Percentiles rank a stretch among this genome's conserved stretches.
Conservation (phyloP, 179 eudicot species). For the Camellia oleifera region DNA sequence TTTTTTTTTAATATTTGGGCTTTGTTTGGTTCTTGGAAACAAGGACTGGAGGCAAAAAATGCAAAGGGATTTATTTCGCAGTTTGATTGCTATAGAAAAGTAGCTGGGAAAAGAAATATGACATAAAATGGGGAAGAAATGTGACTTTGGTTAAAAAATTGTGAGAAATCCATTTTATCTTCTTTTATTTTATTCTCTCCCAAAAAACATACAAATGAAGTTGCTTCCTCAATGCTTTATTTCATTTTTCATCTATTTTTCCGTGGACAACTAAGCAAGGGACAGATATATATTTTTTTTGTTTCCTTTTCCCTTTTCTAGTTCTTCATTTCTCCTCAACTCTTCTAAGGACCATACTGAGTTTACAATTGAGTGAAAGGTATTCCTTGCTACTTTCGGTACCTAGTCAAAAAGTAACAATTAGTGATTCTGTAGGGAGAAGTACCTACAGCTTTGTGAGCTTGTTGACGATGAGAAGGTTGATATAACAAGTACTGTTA, state of each 20-base stretch:
- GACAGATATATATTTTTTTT: not conserved
- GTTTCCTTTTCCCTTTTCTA: not conserved
- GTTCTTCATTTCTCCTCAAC: not conserved
- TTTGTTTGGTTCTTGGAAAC: not conserved
- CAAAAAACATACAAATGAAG: not conserved
- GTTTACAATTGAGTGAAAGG: not conserved
- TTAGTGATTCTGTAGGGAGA: slow-evolving; percentile 62
- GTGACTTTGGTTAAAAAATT: slow-evolving; percentile 1
- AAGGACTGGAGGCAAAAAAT: slow-evolving; percentile 3
- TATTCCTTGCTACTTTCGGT: slow-evolving; percentile 1
- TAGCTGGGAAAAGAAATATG: not conserved
- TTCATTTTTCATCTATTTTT: not conserved
- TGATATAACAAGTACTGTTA: slow-evolving; percentile 79
- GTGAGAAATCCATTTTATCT: not conserved
- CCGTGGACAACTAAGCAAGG: not conserved
- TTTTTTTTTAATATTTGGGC: not conserved
- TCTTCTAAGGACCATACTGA: not conserved
- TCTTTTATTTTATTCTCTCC: not conserved
- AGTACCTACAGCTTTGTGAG: slow-evolving; percentile 90
- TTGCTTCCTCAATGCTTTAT: not conserved
- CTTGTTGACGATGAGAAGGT: slow-evolving; percentile 90
- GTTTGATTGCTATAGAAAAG: not conserved
- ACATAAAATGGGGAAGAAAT: not conserved
- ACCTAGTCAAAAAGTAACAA: slow-evolving; percentile 6
- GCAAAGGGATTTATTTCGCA: not conserved